Conservation (phyloP, 1,284 basidiomycete genomes). For the Polyporus tsugae region DNA sequence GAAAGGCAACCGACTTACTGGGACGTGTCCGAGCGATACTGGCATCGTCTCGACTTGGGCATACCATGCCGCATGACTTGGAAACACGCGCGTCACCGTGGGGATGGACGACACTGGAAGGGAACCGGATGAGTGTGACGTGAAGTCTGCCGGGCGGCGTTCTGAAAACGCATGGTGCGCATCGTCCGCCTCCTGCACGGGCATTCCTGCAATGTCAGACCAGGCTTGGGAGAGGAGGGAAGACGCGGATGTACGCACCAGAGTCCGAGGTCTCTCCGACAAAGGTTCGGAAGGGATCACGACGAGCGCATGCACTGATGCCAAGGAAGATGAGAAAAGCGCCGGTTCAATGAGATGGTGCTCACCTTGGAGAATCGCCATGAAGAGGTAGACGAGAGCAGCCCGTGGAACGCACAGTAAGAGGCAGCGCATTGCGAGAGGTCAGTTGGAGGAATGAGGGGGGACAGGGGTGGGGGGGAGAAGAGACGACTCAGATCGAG, state of each 20-base stretch:
- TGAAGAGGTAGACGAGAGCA: neutral
- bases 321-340: neutral
- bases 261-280: neutral
- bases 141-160: neutral
- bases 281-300: neutral
- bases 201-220: neutral
- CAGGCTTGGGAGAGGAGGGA: neutral
- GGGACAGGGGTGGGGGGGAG: neutral
- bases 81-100: neutral
- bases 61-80: neutral
- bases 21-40: neutral
- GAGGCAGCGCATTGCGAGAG: neutral
- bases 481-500: neutral
- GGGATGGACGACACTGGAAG: neutral
- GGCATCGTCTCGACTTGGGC: neutral
- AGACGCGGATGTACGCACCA: neutral
- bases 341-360: neutral
- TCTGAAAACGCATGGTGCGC: neutral
- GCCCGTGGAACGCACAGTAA: neutral
- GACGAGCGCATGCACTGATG: neutral
- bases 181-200: neutral
- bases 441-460: neutral
- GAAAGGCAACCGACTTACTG: slow-evolving; percentile 1
- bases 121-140: neutral
- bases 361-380: slow-evolving; percentile 6